A percentile compares a stretch with the other conserved stretches of the same genome.
Evolutionary conservation across 257 asterid genomes (phyloP).

Genomic region (Fraxinus pennsylvanica): DNA sequence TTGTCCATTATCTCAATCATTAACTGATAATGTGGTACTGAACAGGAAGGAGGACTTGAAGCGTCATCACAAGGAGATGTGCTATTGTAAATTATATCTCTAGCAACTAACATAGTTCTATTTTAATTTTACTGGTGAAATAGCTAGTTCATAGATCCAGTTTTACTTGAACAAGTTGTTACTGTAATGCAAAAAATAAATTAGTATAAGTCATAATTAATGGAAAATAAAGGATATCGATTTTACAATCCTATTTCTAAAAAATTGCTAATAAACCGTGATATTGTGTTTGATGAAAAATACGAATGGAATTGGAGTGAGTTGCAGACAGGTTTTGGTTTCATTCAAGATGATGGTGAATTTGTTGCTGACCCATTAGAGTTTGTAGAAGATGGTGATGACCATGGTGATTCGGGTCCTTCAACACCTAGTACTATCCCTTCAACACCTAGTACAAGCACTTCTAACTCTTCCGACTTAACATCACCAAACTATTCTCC

Average conservation of each 20-base stretch:
- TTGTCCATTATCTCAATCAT: neutral
- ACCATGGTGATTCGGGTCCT: neutral
- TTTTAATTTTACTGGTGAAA: neutral
- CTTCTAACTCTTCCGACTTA: neutral
- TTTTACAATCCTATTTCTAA: neutral
- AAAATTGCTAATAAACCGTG: neutral
- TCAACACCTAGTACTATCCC: neutral
- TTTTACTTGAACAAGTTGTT: neutral
- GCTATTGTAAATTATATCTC: neutral
- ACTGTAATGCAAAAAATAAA: too few relatives aligned
- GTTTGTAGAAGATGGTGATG: neutral
- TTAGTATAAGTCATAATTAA: too few relatives aligned
- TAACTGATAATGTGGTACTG: neutral
- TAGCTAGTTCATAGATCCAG: neutral
- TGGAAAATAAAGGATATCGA: neutral
- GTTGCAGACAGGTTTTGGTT: neutral
- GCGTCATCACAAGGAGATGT: neutral
- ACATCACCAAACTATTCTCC: neutral
- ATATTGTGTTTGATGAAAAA: neutral
- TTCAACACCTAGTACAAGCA: neutral
- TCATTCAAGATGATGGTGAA: neutral
- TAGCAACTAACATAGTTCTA: neutral
- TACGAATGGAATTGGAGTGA: neutral
- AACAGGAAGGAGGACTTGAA: neutral
- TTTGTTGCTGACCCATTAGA: neutral